Conservation (phyloP, 2,329 filamentous ascomycete genomes). For the Chrysoporthe deuterocubensis region DNA sequence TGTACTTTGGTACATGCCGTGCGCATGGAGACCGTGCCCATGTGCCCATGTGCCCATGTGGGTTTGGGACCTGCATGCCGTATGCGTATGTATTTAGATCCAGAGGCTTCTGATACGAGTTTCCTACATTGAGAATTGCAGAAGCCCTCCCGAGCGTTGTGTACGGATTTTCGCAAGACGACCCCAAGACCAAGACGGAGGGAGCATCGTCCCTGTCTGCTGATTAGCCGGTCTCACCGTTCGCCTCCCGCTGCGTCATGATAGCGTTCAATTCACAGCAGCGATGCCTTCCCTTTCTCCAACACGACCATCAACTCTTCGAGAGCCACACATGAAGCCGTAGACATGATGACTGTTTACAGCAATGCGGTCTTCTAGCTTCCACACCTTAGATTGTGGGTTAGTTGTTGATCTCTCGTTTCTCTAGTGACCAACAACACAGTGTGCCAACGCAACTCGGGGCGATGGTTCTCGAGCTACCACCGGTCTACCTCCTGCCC, state of each 20-base stretch:
- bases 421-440: not conserved
- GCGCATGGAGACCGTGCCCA: not conserved
- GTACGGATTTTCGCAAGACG: not conserved
- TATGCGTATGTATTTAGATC: not conserved
- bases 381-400: not conserved
- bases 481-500: slow-evolving; percentile 73
- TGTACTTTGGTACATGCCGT: too few species aligned
- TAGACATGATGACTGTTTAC: too few species aligned
- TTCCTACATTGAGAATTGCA: not conserved
- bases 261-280: not conserved
- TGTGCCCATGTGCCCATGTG: not conserved
- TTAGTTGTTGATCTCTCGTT: not conserved
- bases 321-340: not conserved
- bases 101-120: not conserved
- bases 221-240: not conserved
- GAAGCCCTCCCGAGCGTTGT: not conserved
- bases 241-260: not conserved
- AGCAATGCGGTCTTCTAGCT: not conserved
- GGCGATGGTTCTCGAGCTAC: slow-evolving; percentile 48
- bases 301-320: not conserved
- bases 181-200: not conserved
- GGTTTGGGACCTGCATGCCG: not conserved
- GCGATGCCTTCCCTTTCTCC: not conserved
- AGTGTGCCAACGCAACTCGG: not conserved
- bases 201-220: not conserved